Percentiles rank a stretch among this genome's conserved stretches.
Evolutionary conservation across 805 yeast genomes (phyloP).

Genomic region (Naumovozyma dairenensis): DNA sequence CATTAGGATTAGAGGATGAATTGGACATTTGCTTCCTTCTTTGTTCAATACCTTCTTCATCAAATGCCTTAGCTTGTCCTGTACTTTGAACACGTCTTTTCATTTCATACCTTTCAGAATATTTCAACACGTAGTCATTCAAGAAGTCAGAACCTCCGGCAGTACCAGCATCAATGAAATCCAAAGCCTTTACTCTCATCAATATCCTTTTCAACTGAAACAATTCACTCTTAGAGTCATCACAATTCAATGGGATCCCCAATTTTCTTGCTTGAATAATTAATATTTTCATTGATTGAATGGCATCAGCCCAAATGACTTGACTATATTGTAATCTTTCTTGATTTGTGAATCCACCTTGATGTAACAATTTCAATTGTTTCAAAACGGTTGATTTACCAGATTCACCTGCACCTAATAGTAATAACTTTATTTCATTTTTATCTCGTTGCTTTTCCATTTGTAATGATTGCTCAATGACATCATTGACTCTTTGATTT

Average conservation of each 20-base stretch:
- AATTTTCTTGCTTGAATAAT: slow-evolving; percentile 66
- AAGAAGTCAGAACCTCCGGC: slow-evolving; percentile 60
- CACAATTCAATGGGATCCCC: slow-evolving; percentile 58
- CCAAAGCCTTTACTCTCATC: slow-evolving; percentile 47
- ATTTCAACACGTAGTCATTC: slow-evolving; percentile 53
- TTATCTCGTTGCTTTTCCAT: slow-evolving; percentile 43
- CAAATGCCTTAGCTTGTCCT: slow-evolving; percentile 36
- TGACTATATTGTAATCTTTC: slow-evolving; percentile 76
- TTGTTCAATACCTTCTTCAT: slow-evolving; percentile 11
- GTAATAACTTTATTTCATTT: slow-evolving; percentile 56
- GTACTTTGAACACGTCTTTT: slow-evolving; percentile 46
- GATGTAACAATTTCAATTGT: slow-evolving; percentile 77
- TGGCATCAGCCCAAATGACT: slow-evolving; percentile 87
- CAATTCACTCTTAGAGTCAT: slow-evolving; percentile 40
- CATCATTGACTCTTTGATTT: slow-evolving; percentile 47
- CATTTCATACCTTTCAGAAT: slow-evolving; percentile 44
- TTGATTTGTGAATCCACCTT: slow-evolving; percentile 69
- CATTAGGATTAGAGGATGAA: not conserved
- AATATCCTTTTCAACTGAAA: slow-evolving; percentile 39
- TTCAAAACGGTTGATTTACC: slow-evolving; percentile 90
- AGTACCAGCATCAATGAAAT: slow-evolving; percentile 50
- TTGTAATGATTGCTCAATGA: slow-evolving; percentile 53
- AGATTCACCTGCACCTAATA: slow-evolving; percentile 91
- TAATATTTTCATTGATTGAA: slow-evolving; percentile 71
- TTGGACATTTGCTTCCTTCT: slow-evolving; percentile 14